Base-by-base conservation (phyloP, 2,329 filamentous ascomycete species). In the Remersonia thermophila region DNA sequence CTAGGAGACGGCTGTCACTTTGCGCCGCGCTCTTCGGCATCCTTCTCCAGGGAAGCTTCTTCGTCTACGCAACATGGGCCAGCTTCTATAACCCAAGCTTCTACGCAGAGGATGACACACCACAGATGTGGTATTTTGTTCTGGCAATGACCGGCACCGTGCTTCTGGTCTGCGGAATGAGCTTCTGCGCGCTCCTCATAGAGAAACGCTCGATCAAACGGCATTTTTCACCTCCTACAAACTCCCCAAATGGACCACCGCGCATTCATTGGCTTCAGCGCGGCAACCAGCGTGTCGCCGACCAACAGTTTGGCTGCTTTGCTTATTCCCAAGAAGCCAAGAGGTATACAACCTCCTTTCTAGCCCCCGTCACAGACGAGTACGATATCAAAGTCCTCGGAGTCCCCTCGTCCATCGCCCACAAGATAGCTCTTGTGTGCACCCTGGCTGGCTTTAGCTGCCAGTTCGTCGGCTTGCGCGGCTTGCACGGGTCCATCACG, bases 221-320 rank as follows among this genome's bases (percentile, higher is more conserved):
- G 20, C 20, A 23, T 23, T 23, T 23, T 9, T 5, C 9, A 23
- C 20, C 20, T 5, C 5, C 5, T 6, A 23, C 5, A 5, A 23
- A 23, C 20, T 23, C 5, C 9, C 5, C 9, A 6, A 7, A 27
- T 31, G 17, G 16, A 14, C 7, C n/a, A 7, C 17, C 26, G 26
- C 10, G 30, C 26, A 16, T 40, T 10, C 14, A 31, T 13, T 40
- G 35, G 38, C 27, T 40, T 13, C 38, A 40, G 15, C 27, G 26
- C 3, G 38, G 38, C 12, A 11, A 18, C 18, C 35, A 40, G 18
- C 14, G 20, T 3, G 31, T 40, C 15, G 35, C 34, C 8, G 38
- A 40, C 18, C 38, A 23, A 23, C 20, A 23, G 9, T 23, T 23
- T 9, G 5, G 5, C 5, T 23, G 5, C 9, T 23, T 23, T 33